Percentiles rank a stretch among this genome's conserved stretches.
phyloP scores from a whole-genome alignment of 1,284 basidiomycete genomes.

The Pterulicium gracile region DNA sequence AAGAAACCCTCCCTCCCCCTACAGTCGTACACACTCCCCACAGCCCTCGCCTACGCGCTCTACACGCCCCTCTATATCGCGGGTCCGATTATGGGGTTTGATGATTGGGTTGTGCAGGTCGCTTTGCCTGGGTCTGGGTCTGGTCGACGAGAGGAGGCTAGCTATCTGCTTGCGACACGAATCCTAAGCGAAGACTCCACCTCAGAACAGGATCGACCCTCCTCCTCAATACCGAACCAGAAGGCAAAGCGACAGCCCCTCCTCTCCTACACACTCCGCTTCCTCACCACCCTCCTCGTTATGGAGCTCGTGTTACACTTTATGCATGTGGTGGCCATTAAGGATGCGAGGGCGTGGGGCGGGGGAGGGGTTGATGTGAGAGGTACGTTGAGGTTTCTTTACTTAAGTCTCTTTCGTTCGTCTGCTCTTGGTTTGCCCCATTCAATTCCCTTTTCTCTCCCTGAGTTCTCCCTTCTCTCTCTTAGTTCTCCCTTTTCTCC shows the following conservation, averaged over 20 bases:
- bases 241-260: constrained; percentile 12
- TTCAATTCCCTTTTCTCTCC: too few species aligned
- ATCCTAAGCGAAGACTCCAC: background rate
- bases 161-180: constrained; percentile 23
- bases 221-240: too few species aligned
- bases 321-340: constrained; percentile 97
- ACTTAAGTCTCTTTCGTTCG: too few species aligned
- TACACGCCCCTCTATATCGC: constrained; percentile 95
- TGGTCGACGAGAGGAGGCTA: background rate
- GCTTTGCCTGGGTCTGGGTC: background rate
- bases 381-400: too few species aligned
- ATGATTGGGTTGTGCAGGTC: constrained; percentile 90
- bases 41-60: constrained; percentile 68
- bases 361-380: too few species aligned
- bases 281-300: constrained; percentile 61
- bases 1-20: constrained; percentile 23
- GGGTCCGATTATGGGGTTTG: constrained; percentile 94
- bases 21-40: constrained; percentile 41
- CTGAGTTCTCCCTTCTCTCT: too few species aligned
- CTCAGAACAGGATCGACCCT: constrained; percentile 20
- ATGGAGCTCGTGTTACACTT: constrained; percentile 92
- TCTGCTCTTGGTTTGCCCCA: too few species aligned
- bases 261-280: constrained; percentile 60
- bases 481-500: too few species aligned
- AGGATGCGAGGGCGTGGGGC: constrained; percentile 74